These are phyloP conservation scores for Rhynchosporium graminicola DNA, from an alignment of 2,329 filamentous ascomycete species.

Conservation along the genomic window DNA sequence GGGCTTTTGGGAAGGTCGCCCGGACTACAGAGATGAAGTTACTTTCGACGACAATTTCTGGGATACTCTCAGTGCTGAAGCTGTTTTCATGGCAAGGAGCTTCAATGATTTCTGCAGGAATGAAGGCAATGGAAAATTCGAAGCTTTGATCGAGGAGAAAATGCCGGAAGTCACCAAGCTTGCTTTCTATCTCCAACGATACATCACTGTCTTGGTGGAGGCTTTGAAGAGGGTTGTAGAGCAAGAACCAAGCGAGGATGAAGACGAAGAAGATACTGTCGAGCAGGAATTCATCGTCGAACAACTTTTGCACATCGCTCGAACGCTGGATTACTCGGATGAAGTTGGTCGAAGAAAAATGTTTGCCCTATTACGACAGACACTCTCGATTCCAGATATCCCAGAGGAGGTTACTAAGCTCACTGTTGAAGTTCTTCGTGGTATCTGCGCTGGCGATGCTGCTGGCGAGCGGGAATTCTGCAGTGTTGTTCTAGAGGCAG, in stretches of 20 bases:
- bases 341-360: constrained; percentile 94
- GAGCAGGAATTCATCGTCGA: constrained; percentile 96
- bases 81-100: constrained; percentile 84
- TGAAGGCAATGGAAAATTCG: constrained; percentile 72
- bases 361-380: constrained; percentile 86
- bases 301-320: constrained; percentile 87
- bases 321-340: constrained; percentile 95
- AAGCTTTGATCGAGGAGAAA: constrained; percentile 82
- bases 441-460: constrained; percentile 74
- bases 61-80: constrained; percentile 80
- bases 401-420: constrained; percentile 93
- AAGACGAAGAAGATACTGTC: constrained; percentile 77
- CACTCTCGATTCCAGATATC: constrained; percentile 80
- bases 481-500: constrained; percentile 84
- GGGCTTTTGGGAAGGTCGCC: constrained; percentile 92
- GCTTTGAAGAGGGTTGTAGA: constrained; percentile 58
- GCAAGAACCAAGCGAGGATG: constrained; percentile 57
- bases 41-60: constrained; percentile 75
- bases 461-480: constrained; percentile 82
- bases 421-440: constrained; percentile 76
- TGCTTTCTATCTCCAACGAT: constrained; percentile 81
- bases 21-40: constrained; percentile 75
- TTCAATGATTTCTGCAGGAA: constrained; percentile 91
- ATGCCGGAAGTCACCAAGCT: constrained; percentile 92
- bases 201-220: constrained; percentile 69